phyloP scores from a whole-genome alignment of 75 land plant genomes.

The Cupressus sempervirens region DNA sequence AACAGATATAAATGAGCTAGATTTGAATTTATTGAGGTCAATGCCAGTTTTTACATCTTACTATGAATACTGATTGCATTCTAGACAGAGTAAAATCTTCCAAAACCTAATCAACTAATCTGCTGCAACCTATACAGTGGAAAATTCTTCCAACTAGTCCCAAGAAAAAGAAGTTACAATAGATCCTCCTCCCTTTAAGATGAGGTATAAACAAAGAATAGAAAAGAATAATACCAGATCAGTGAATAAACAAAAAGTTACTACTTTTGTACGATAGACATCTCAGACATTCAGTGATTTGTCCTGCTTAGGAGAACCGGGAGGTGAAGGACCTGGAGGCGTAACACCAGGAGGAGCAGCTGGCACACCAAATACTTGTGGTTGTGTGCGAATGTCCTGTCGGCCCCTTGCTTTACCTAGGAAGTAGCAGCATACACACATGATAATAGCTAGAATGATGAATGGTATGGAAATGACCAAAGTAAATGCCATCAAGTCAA shows the following conservation, averaged over 20 bases:
- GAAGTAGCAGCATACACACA: constrained; percentile 10
- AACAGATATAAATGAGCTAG: neutral
- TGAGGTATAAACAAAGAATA: neutral
- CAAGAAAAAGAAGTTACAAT: neutral
- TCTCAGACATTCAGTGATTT: constrained; percentile 2
- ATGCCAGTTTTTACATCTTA: neutral
- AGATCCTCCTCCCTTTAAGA: neutral
- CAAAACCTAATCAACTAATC: neutral
- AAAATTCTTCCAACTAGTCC: neutral
- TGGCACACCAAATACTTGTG: constrained; percentile 2
- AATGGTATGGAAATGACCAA: constrained; percentile 5
- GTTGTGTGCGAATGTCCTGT: constrained; percentile 1
- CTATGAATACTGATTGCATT: neutral
- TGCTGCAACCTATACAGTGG: neutral
- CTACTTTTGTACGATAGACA: neutral
- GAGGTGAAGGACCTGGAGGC: constrained; percentile 9
- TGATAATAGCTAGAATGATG: neutral
- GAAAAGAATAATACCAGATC: neutral
- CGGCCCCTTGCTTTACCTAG: constrained; percentile 7
- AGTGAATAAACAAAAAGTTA: neutral
- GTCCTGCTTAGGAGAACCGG: neutral
- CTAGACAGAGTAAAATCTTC: too few species aligned
- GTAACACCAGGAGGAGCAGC: neutral
- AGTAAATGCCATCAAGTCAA: neutral
- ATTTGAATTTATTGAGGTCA: neutral